Percentiles rank a stretch among this genome's conserved stretches.
phyloP scores from a whole-genome alignment of 2,329 filamentous ascomycete species.

The Penicillium psychrosexuale region DNA sequence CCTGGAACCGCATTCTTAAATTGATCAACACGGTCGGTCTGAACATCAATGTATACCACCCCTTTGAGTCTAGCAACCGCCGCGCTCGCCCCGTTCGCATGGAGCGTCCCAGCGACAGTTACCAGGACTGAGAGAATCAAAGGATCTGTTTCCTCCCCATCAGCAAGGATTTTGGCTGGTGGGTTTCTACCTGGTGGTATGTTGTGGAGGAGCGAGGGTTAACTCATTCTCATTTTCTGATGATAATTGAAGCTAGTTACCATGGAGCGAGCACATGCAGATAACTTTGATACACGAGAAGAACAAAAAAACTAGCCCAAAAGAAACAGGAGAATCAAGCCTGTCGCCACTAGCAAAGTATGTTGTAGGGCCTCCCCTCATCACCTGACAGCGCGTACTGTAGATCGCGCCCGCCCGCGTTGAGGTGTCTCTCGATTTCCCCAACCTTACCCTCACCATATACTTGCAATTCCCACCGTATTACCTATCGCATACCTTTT shows the following conservation, averaged over 20 bases:
- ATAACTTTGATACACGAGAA: background rate
- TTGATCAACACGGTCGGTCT: constrained; percentile 43
- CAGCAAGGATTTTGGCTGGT: background rate
- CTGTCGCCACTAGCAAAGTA: background rate
- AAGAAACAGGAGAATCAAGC: background rate
- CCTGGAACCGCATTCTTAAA: constrained; percentile 50
- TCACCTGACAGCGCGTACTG: constrained; percentile 26
- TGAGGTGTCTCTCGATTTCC: background rate
- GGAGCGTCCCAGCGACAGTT: background rate
- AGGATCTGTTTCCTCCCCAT: background rate
- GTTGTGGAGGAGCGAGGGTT: background rate
- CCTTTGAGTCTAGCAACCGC: constrained; percentile 13
- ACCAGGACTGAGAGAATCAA: background rate
- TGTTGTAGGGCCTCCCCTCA: background rate
- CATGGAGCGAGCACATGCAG: background rate
- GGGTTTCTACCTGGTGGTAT: background rate
- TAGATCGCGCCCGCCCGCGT: constrained; percentile 15
- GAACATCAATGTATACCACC: constrained; percentile 33
- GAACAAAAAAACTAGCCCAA: background rate
- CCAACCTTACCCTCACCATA: background rate
- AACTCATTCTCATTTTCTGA: background rate
- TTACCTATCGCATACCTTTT: background rate
- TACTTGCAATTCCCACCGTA: background rate
- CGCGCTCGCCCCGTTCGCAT: background rate
- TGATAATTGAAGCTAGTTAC: background rate